Evolutionary conservation across 352 stramenopile species (phyloP).

Genomic region (Pythium brachiatum): DNA sequence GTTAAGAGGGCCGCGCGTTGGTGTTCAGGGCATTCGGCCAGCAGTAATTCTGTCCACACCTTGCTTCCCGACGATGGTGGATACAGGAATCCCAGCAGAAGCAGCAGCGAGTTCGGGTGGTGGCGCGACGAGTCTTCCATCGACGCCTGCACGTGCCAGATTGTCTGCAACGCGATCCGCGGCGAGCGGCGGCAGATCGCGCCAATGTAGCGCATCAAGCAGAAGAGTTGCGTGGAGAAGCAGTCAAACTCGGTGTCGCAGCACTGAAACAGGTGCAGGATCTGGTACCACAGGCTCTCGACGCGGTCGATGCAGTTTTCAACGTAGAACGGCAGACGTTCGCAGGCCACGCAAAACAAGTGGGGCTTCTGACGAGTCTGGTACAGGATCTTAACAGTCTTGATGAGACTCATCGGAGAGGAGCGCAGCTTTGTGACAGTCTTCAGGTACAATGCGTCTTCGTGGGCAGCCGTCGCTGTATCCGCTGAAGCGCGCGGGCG

Average conservation of each 20-base stretch:
- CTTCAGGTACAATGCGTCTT: constrained; percentile 35
- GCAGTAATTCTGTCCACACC: constrained; percentile 62
- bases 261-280: constrained; percentile 78
- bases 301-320: constrained; percentile 73
- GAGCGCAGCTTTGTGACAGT: constrained; percentile 51
- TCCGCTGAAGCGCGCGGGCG: neutral
- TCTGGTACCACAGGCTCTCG: constrained; percentile 78
- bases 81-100: constrained; percentile 65
- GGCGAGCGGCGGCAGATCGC: constrained; percentile 69
- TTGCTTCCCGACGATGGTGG: constrained; percentile 29
- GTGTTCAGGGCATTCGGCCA: constrained; percentile 57
- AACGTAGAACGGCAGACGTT: constrained; percentile 68
- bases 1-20: constrained; percentile 48
- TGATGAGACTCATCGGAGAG: constrained; percentile 69
- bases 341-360: constrained; percentile 60
- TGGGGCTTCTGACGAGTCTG: constrained; percentile 68
- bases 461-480: constrained; percentile 4
- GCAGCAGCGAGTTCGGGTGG: constrained; percentile 59
- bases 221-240: constrained; percentile 58
- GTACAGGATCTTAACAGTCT: constrained; percentile 79
- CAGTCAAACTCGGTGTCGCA: constrained; percentile 48
- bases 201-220: constrained; percentile 60
- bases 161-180: constrained; percentile 73
- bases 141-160: constrained; percentile 75
- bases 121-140: constrained; percentile 50